Percentiles rank a stretch among this genome's conserved stretches.
Conservation (phyloP, 2,329 filamentous ascomycete genomes). For the Gnomoniopsis smithogilvyi region DNA sequence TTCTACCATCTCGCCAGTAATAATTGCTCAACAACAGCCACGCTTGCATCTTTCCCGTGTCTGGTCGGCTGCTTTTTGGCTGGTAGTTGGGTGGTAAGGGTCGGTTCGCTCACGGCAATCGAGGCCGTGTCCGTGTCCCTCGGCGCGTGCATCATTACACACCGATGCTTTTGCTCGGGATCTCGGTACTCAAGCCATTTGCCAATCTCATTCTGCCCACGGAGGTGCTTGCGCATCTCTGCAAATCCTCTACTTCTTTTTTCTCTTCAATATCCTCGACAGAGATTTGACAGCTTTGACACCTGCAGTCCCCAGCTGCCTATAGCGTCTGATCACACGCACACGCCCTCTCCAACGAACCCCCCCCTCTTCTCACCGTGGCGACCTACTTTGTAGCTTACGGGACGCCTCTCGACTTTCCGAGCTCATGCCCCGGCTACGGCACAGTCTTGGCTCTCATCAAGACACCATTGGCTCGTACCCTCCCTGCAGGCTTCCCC, state of each 20-base stretch:
- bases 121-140: conserved; percentile 1
- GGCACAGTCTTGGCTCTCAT: neutral
- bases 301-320: conserved; percentile 17
- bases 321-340: conserved; percentile 2
- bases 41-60: neutral
- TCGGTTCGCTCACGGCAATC: conserved; percentile 6
- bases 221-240: too few relatives aligned
- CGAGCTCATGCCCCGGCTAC: neutral
- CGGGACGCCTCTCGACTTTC: neutral
- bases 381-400: conserved; percentile 1
- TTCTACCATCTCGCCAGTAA: neutral
- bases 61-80: neutral
- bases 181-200: too few relatives aligned
- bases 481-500: neutral
- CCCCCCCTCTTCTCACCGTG: conserved; percentile 7
- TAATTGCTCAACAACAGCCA: neutral
- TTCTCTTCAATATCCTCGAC: too few relatives aligned
- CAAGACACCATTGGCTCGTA: neutral
- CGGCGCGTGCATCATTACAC: conserved; percentile 11
- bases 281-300: conserved; percentile 4
- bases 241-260: too few relatives aligned
- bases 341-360: neutral
- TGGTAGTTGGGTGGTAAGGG: neutral
- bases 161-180: conserved; percentile 7
- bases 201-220: too few relatives aligned